These are phyloP conservation scores for Hymenochaete sp. DNA, from an alignment of 1,284 basidiomycete genomes.

Conservation along the genomic window DNA sequence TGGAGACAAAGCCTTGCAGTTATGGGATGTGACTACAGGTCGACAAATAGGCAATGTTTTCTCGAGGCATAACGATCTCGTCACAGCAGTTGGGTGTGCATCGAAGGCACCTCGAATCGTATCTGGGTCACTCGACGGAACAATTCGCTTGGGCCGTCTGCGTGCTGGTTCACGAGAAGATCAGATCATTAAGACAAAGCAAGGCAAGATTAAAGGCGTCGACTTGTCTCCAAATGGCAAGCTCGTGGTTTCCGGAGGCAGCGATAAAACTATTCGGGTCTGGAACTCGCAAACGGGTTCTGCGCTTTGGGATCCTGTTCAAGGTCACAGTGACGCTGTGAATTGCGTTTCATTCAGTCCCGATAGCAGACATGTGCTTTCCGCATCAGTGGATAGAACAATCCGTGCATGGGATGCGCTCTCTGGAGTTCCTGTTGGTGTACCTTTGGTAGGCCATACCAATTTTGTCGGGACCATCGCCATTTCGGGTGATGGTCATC, in stretches of 20 bases:
- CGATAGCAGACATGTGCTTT: conserved; percentile 8
- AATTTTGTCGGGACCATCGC: conserved; percentile 27
- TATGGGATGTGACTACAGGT: too few species aligned
- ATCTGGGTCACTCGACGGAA: conserved; percentile 1
- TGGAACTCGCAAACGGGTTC: conserved; percentile 2
- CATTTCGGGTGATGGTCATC: conserved; percentile 71
- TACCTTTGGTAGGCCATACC: conserved; percentile 1
- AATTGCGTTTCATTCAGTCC: neutral
- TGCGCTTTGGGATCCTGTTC: neutral
- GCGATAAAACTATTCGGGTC: neutral
- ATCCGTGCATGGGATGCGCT: conserved; percentile 12
- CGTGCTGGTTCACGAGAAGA: neutral
- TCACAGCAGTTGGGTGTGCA: neutral
- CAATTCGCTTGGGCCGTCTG: neutral
- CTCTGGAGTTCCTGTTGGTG: neutral
- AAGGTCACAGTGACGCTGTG: neutral
- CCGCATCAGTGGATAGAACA: conserved; percentile 9
- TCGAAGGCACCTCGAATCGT: neutral
- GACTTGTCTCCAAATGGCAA: conserved; percentile 1
- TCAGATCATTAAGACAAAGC: neutral
- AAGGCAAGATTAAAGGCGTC: too few species aligned
- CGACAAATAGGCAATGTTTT: too few species aligned
- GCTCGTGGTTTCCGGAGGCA: neutral
- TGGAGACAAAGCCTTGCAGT: too few species aligned
- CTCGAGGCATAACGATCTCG: neutral